Base-by-base conservation (phyloP, 148 eudicot genomes). In the Oxyria digyna region DNA sequence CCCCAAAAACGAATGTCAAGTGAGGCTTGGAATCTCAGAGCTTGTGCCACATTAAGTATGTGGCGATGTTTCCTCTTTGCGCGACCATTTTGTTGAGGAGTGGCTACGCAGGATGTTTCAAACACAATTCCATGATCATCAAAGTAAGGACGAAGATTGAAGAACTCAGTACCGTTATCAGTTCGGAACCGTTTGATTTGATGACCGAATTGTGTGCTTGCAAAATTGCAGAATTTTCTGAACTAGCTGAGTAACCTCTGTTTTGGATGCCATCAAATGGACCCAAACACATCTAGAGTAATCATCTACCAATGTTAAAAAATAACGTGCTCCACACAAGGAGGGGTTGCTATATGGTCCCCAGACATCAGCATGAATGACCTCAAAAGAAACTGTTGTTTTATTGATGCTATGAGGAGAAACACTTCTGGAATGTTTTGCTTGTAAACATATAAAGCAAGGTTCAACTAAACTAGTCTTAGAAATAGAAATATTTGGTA, bases 241-340 rank as follows among this genome's bases (percentile, higher is more conserved):
- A 11, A 31, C 48, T 12, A 43, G 48, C 2, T 1, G n/a, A 3
- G 41, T 38, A 10, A 43, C 48, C 2, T 43, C 48, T 0, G n/a
- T 23, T 3, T 64, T 43, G 3, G 8, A n/a, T 1, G 32, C 8
- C 1, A 62, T 52, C 8, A 7, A 18, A 46, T 29, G 31, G 7
- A 73, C 75, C 69, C 49, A 73, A 0, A 73, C 35, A 1, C 23
- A 0, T 18, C 63, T 4, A 13, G 70, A 73, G 32, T 21, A 66
- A 66, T 66, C 69, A 75, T 67, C 74, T 55, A 14, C 72, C 2
- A 26, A 24, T 0, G 37, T 62, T 0, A 62, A 12, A 62, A 62
- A 62, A 32, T 17, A 62, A 0, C 15, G 38, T 5, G 35, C 17
- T 15, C 38, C 15, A 12, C 10, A 26, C 1, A 7, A 0, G 9